These are phyloP conservation scores for Moricandia arvensis DNA, from an alignment of 345 rosid species.

Conservation along the genomic window DNA sequence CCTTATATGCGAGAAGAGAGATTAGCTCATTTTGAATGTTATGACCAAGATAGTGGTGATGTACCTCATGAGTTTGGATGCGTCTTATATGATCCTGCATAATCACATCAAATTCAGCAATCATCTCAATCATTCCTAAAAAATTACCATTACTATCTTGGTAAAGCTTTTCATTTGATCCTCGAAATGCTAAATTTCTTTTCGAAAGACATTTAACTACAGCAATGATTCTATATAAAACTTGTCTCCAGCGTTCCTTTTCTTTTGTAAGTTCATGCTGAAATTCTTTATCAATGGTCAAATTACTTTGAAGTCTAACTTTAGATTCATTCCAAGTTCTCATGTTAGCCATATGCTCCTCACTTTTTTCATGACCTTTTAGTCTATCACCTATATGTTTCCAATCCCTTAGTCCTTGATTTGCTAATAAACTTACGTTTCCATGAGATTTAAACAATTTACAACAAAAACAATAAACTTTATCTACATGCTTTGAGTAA, in stretches of 20 bases:
- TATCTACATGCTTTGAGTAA: background rate
- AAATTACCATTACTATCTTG: conserved; percentile 4
- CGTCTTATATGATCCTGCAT: conserved; percentile 1
- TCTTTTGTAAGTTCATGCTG: background rate
- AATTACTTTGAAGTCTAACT: background rate
- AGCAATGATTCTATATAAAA: background rate
- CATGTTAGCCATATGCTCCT: too few relatives aligned
- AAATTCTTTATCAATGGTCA: conserved; percentile 1
- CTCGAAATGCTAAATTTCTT: background rate
- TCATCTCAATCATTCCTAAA: background rate
- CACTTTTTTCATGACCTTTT: too few relatives aligned
- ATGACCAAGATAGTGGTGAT: conserved; percentile 7
- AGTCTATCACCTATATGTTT: background rate
- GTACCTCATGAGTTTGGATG: background rate
- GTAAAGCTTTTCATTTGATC: background rate
- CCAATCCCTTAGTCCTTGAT: background rate
- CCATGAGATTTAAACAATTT: background rate
- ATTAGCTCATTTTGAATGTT: background rate
- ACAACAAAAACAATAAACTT: background rate
- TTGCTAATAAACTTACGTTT: background rate
- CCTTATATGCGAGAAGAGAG: background rate
- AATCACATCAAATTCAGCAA: conserved; percentile 11
- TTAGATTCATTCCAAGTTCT: background rate
- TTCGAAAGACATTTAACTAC: background rate
- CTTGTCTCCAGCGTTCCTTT: background rate